Evolutionary conservation across 2,329 filamentous ascomycete genomes (phyloP).

Genomic region (Aspergillus flavus): DNA sequence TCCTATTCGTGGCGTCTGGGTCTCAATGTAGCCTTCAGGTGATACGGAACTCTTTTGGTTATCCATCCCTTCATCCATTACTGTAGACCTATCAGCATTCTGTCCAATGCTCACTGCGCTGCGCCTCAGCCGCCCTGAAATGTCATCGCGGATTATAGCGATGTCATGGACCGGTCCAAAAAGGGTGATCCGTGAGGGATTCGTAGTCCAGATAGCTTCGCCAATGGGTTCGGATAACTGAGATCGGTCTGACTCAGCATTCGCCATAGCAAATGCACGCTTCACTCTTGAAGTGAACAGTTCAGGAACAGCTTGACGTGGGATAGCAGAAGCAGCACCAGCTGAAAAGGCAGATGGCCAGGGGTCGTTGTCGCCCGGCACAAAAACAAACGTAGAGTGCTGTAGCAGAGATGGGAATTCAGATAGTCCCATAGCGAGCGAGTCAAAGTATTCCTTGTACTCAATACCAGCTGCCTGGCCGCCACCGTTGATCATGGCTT

Average conservation of each 20-base stretch:
- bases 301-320: slow-evolving; percentile 67
- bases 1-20: slow-evolving; percentile 20
- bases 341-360: slow-evolving; percentile 81
- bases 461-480: slow-evolving; percentile 82
- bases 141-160: slow-evolving; percentile 83
- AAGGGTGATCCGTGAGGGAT: slow-evolving; percentile 77
- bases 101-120: slow-evolving; percentile 71
- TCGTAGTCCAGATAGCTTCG: slow-evolving; percentile 84
- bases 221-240: slow-evolving; percentile 60
- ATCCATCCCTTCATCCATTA: slow-evolving; percentile 31
- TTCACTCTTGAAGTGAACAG: slow-evolving; percentile 87
- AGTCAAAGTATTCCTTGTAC: slow-evolving; percentile 96
- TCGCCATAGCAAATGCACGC: slow-evolving; percentile 76
- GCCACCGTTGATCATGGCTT: slow-evolving; percentile 63
- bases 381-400: slow-evolving; percentile 82
- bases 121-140: slow-evolving; percentile 76
- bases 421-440: slow-evolving; percentile 75
- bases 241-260: slow-evolving; percentile 64
- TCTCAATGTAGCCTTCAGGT: slow-evolving; percentile 33
- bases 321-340: slow-evolving; percentile 51
- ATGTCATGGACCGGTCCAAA: slow-evolving; percentile 90
- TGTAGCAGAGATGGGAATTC: slow-evolving; percentile 83
- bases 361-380: slow-evolving; percentile 96
- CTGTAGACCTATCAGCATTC: slow-evolving; percentile 21
- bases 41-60: slow-evolving; percentile 29